Evolutionary conservation across 352 stramenopile genomes (phyloP), one percentile per base, ranked within the genome.

Genomic region (Globisporangium polare): DNA sequence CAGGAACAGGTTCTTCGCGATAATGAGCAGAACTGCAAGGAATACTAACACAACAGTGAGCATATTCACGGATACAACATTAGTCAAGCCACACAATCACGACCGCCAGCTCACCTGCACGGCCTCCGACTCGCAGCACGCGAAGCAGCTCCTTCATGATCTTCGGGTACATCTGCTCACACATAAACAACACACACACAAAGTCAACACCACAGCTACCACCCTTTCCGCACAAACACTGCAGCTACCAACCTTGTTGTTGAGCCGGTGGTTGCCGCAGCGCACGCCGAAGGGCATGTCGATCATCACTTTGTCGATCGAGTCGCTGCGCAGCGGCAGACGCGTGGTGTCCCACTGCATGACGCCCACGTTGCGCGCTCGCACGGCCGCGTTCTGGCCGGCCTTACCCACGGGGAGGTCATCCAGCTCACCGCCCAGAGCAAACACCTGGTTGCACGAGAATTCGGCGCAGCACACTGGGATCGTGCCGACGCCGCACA

Each of bases 401-500:
- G 84, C 84, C 54, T 88, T 91, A 3, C 53, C 59, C 0, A 80
- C 74, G 9, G 84, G 77, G 7, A 86, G 41, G 7, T 63, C 55
- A 22, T 90, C 79, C 17, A 94, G 39, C 41, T 94, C 84, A 2
- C 84, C 84, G 8, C 84, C 84, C 17, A 94, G 68, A 41, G 72
- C 74, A 57, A 88, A 89, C 10, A 90, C 73, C 24, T 61, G 50
- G 49, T 88, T 77, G 2, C 74, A 64, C 5, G 76, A 72, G 58
- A 86, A 82, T 24, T 77, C 67, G 12, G 77, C 71, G 10, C 67
- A 66, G 63, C 77, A 91, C 41, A 90, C 80, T 8, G 84, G 84
- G 43, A 94, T 85, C 24, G 84, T 92, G 2, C 84, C 84, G 13
- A 94, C 81, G 33, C 84, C 84, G 35, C 84, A 94, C 84, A 94